Base-by-base conservation (phyloP, 129 eudicot genomes). In the Escallonia herrerae region DNA sequence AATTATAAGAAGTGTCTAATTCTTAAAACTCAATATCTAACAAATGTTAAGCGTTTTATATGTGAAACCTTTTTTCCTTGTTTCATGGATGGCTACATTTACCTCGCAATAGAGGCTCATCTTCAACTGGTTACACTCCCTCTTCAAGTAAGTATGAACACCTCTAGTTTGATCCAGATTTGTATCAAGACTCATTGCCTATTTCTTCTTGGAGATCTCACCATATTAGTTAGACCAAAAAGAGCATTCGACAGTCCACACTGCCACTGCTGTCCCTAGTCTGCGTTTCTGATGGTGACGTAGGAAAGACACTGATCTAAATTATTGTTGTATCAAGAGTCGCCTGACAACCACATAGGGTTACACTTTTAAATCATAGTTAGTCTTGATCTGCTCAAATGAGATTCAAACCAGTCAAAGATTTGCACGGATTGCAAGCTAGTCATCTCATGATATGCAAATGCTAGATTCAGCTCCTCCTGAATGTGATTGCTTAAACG, bases 381-480 rank as follows among this genome's bases (percentile, higher is more conserved):
- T n/a, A 45, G 49, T 45, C 49, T 45, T 45, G 4, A 45, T 45
- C 49, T 4, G 4, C 49, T 45, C 8, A 45, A 4, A 45, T 45
- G 49, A 45, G 4, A 45, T 4, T 45, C 8, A 45, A 8, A 45
- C 49, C 49, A 45, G 8, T 82, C 62, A 72, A 86, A 80, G 57
- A 90, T 81, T 64, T 83, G 66, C 55, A 74, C 80, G 22, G 84
- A 45, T 8, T 45, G 49, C 8, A 45, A 45, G 49, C 49, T 45
- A 45, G 8, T 45, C 49, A 45, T 45, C 49, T 45, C 49, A 45
- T 45, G 49, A 45, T 45, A 45, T 8, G 8, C 49, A 45, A 45
- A 45, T 45, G 4, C 49, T 45, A 45, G 49, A 45, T 45, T 45
- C 8, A 45, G 49, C 8, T 45, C 49, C 49, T 45, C 49, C 49